phyloP scores from a whole-genome alignment of 176 grass and related monocot species.

The Dendrocalamus sinicus region DNA sequence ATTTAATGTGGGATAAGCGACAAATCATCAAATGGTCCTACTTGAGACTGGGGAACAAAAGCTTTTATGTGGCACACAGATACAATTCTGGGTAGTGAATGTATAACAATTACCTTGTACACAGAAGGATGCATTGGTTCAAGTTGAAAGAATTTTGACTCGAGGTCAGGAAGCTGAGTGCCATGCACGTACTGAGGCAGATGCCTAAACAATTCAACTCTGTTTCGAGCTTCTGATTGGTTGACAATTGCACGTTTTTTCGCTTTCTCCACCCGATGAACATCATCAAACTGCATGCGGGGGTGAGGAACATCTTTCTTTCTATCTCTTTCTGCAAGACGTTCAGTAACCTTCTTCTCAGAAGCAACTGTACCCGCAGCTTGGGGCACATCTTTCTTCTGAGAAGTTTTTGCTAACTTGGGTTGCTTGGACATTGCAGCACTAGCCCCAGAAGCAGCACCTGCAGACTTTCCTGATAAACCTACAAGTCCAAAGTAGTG shows the following conservation, averaged over 20 bases:
- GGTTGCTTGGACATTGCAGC: conserved; percentile 46
- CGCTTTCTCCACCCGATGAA: conserved; percentile 59
- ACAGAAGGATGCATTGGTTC: conserved; percentile 83
- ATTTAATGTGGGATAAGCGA: too few relatives aligned
- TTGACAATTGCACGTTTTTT: conserved; percentile 64
- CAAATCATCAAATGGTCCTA: conserved; percentile 7
- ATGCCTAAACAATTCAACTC: conserved; percentile 76
- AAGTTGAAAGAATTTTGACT: conserved; percentile 71
- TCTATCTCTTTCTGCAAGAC: conserved; percentile 52
- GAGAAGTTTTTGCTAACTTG: conserved; percentile 51
- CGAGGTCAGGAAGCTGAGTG: conserved; percentile 78
- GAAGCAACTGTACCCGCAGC: conserved; percentile 40
- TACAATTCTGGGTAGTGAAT: background rate
- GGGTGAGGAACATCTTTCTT: conserved; percentile 67
- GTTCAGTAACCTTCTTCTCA: conserved; percentile 56
- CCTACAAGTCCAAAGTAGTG: conserved; percentile 10
- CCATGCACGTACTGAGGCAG: conserved; percentile 78
- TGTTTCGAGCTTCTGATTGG: conserved; percentile 67
- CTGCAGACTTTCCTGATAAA: conserved; percentile 21
- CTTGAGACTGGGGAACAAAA: background rate
- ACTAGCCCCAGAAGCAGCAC: conserved; percentile 33
- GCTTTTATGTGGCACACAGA: background rate
- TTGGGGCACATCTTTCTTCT: conserved; percentile 63
- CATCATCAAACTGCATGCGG: conserved; percentile 78
- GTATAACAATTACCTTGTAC: conserved; percentile 65